Base-by-base conservation (phyloP, 305 asterid species). In the Nicotiana rustica region DNA sequence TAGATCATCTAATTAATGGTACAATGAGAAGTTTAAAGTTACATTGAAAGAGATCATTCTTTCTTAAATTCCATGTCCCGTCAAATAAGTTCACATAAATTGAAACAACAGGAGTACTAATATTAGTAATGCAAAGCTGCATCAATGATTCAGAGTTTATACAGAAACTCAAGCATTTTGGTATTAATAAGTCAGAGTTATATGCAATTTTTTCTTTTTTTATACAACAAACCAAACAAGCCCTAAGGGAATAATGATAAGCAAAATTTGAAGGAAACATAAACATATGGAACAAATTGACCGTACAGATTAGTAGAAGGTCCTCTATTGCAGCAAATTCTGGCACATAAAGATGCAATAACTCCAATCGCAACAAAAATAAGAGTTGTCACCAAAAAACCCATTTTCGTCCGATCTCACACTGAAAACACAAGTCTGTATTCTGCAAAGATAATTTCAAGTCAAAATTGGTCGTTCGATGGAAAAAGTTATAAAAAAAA, bases 241-340 rank as follows among this genome's bases (percentile, higher is more conserved):
- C 49, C 36, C 68, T 19, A 69, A 77, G 25, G 18, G 17, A 78
- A 77, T 19, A 29, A 47, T 52, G 10, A 80, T n/a, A 59, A 78
- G 0, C 17, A 59, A 78, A 33, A 78, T 35, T 17, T 21, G 2
- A 79, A 44, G 25, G 2, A 75, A 75, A n/a, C 6, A 52, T 1
- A 64, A 4, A 5, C 10, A 15, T 0, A 17, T 17, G 79, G 15
- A 49, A 56, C 7, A 29, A 33, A 55, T 41, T 49, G 80, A 44
- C 4, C 96, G 25, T 94, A 94, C 99, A 95, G 90, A 88, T 95
- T 95, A 3, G 96, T 86, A 31, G 99, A 95, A 60, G 98, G 99
- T 35, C 99, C 99, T 86, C 90, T 89, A 85, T 93, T 93, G 92
- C 85, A 94, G 96, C 97, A 93, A 88, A 95, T 91, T 91, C 94